Evolutionary conservation across 2,329 filamentous ascomycete species (phyloP).

Genomic region (Eurotiales sp.): DNA sequence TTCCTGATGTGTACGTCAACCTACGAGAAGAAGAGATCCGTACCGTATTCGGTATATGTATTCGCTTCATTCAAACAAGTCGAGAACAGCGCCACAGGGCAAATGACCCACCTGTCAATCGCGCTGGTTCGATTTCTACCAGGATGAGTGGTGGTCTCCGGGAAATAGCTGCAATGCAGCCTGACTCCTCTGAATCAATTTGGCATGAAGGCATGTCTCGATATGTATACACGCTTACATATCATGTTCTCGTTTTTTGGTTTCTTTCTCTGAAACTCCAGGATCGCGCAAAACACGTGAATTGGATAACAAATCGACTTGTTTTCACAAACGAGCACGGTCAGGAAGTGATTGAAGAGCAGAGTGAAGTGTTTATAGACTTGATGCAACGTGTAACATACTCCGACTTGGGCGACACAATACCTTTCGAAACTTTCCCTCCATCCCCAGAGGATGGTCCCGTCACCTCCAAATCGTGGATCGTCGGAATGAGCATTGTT

Average conservation of each 20-base stretch:
- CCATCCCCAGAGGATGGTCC: slow-evolving; percentile 40
- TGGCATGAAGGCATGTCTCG: slow-evolving; percentile 74
- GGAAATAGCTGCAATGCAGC: slow-evolving; percentile 34
- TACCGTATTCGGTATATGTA: slow-evolving; percentile 91
- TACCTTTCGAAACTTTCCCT: slow-evolving; percentile 40
- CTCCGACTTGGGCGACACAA: slow-evolving; percentile 72
- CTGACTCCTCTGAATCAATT: slow-evolving; percentile 32
- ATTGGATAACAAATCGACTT: slow-evolving; percentile 85
- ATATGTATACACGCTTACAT: slow-evolving; percentile 90
- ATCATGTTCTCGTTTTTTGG: slow-evolving; percentile 96
- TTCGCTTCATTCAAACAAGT: slow-evolving; percentile 87
- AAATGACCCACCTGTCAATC: slow-evolving; percentile 28
- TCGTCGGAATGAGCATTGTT: slow-evolving; percentile 50
- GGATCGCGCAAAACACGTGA: slow-evolving; percentile 78
- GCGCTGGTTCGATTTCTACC: slow-evolving; percentile 32
- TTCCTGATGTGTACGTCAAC: slow-evolving; percentile 81
- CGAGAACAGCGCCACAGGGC: slow-evolving; percentile 54
- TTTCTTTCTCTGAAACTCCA: slow-evolving; percentile 84
- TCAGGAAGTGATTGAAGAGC: slow-evolving; percentile 76
- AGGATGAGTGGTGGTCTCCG: slow-evolving; percentile 43
- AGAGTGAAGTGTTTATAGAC: slow-evolving; percentile 88
- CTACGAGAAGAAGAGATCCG: slow-evolving; percentile 89
- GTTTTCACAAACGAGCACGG: slow-evolving; percentile 72
- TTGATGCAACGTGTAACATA: slow-evolving; percentile 89
- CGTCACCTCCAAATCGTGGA: slow-evolving; percentile 46